Percentiles rank a stretch among this genome's conserved stretches.
phyloP scores from a whole-genome alignment of 2,329 filamentous ascomycete species.

The Canariomyces notabilis region DNA sequence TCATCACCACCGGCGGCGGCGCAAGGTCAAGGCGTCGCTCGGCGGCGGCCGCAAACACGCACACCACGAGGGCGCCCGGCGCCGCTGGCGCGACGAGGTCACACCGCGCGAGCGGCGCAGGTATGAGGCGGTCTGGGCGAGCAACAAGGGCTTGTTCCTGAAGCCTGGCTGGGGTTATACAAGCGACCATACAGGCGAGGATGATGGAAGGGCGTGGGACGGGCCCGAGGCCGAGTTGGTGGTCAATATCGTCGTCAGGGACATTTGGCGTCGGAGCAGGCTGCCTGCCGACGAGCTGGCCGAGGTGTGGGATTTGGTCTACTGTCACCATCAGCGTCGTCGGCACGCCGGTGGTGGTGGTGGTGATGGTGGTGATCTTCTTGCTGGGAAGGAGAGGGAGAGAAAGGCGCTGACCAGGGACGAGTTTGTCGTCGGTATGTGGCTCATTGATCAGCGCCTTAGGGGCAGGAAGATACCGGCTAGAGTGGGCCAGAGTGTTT shows the following conservation, averaged over 20 bases:
- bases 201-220: constrained; percentile 8
- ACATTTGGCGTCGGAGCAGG: constrained; percentile 70
- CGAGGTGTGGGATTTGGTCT: constrained; percentile 71
- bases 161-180: constrained; percentile 10
- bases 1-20: constrained; percentile 26
- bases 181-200: constrained; percentile 1
- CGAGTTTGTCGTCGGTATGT: constrained; percentile 79
- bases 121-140: constrained; percentile 82
- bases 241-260: constrained; percentile 62
- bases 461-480: constrained; percentile 71
- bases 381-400: constrained; percentile 51
- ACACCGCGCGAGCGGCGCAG: constrained; percentile 68
- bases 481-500: constrained; percentile 68
- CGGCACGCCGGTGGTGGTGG: too few species aligned
- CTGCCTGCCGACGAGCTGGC: constrained; percentile 63
- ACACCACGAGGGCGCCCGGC: constrained; percentile 70
- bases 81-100: constrained; percentile 71
- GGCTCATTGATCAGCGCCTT: constrained; percentile 77
- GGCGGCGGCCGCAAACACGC: constrained; percentile 59
- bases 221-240: constrained; percentile 46
- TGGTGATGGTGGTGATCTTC: too few species aligned
- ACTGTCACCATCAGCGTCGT: neutral
- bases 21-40: constrained; percentile 37
- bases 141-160: constrained; percentile 61
- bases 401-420: constrained; percentile 51